Base-by-base conservation (phyloP, 2,329 filamentous ascomycete species). In the Bipolaris gigantea region DNA sequence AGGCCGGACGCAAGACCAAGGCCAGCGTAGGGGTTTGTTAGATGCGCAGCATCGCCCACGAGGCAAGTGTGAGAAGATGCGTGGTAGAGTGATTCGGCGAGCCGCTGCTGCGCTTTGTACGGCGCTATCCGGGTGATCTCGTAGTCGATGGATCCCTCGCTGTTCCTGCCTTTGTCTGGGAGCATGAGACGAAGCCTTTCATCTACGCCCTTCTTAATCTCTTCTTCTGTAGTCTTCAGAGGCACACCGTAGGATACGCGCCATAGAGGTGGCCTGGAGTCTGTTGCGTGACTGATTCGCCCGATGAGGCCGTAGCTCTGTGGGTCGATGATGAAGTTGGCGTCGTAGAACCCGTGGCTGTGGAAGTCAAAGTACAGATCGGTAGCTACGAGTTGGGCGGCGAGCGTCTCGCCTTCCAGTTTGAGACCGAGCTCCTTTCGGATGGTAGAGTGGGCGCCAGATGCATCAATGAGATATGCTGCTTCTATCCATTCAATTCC, bases 101-200 rank as follows among this genome's bases (percentile, higher is more conserved):
- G 73, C 0, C 73, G 61, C 57, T 77, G 75, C 55, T 77, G 75
- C 21, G 75, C 74, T 48, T 74, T 74, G 50, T 77, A 78, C 7
- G 75, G 69, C 16, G 75, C 75, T 11, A 75, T 60, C 16, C 71
- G 57, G 27, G 70, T 60, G 2, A 78, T 61, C 15, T 70, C 56
- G 43, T 74, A 77, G 1, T 3, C 50, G 3, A 53, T 55, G 0
- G 55, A 60, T 7, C 48, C 62, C 1, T 62, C 10, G 7, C 64
- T 55, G 0, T 64, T 57, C 0, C 56, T 68, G 5, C 61, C 19
- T 21, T 63, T 62, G 1, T 52, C 16, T 5, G 73, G 73, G 5
- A 76, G 43, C 61, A 76, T 71, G 9, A 41, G 18, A 42, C 32
- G 57, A 43, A 73, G 58, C 36, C 73, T 75, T 18, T 65, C 62